These are phyloP conservation scores for Exophiala viscosa DNA, from an alignment of 2,329 filamentous ascomycete genomes.

Conservation along the genomic window DNA sequence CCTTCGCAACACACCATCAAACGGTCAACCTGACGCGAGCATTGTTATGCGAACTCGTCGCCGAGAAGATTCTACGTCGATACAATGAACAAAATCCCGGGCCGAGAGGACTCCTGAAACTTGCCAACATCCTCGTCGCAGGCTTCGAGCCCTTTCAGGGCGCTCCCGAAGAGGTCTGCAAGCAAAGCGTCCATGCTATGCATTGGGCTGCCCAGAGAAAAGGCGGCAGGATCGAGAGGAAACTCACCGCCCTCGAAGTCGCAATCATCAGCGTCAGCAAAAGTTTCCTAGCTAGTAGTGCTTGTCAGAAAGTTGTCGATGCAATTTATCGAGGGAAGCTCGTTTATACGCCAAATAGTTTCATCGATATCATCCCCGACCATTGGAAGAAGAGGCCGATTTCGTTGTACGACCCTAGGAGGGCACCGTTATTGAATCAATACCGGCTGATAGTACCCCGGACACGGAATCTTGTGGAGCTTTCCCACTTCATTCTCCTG, in stretches of 20 bases:
- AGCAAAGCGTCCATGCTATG: conserved; percentile 50
- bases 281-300: conserved; percentile 69
- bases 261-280: conserved; percentile 81
- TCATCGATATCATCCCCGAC: conserved; percentile 79
- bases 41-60: conserved; percentile 74
- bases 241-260: conserved; percentile 73
- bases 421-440: conserved; percentile 74
- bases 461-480: conserved; percentile 71
- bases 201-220: conserved; percentile 43
- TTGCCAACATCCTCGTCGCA: conserved; percentile 76
- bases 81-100: conserved; percentile 75
- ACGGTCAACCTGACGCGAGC: conserved; percentile 77
- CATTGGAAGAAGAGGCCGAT: conserved; percentile 82
- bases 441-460: conserved; percentile 79
- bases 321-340: conserved; percentile 78
- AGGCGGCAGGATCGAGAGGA: conserved; percentile 50
- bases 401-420: conserved; percentile 71
- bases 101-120: conserved; percentile 64
- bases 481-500: conserved; percentile 67
- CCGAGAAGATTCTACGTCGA: conserved; percentile 70
- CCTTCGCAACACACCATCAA: conserved; percentile 70
- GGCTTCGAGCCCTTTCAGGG: conserved; percentile 85
- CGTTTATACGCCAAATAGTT: conserved; percentile 76
- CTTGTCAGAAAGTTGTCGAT: conserved; percentile 76
- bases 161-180: conserved; percentile 64